Percentiles rank a stretch among this genome's conserved stretches.
These are phyloP conservation scores for Gynostemma pentaphyllum DNA, from an alignment of 306 rosid species.

Conservation along the genomic window DNA sequence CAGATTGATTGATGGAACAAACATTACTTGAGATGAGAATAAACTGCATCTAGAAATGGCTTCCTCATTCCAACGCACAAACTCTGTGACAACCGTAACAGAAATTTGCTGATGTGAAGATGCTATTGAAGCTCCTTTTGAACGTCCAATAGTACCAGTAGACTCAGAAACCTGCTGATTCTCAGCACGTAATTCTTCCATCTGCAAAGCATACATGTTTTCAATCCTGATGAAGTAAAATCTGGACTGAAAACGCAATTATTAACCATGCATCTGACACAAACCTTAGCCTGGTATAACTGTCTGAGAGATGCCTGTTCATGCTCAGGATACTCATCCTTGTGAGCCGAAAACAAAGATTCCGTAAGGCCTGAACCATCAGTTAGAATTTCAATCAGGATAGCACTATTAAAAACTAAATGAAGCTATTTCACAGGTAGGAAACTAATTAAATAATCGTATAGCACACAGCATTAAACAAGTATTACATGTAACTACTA, in stretches of 20 bases:
- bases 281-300: conserved; percentile 83
- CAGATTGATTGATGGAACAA: conserved; percentile 12
- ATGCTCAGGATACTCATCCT: conserved; percentile 93
- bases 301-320: conserved; percentile 93
- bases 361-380: conserved; percentile 79
- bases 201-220: conserved; percentile 34
- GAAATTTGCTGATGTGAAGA: conserved; percentile 91
- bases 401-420: not conserved
- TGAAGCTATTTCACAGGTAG: not conserved
- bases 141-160: conserved; percentile 82
- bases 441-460: not conserved
- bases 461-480: not conserved
- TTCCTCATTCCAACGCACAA: conserved; percentile 99
- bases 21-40: conserved; percentile 76
- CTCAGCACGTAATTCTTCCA: conserved; percentile 86
- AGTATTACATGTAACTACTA: not conserved
- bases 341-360: conserved; percentile 79
- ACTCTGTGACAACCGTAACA: conserved; percentile 94
- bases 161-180: conserved; percentile 68
- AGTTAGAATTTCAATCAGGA: conserved; percentile 14
- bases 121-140: conserved; percentile 70
- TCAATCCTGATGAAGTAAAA: conserved; percentile 14
- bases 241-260: conserved; percentile 1
- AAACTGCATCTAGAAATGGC: conserved; percentile 88
- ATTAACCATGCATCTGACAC: conserved; percentile 13